Percentiles rank a stretch among this genome's conserved stretches.
phyloP scores from a whole-genome alignment of 495 filamentous ascomycete genomes.

The Penicillium riverlandense region DNA sequence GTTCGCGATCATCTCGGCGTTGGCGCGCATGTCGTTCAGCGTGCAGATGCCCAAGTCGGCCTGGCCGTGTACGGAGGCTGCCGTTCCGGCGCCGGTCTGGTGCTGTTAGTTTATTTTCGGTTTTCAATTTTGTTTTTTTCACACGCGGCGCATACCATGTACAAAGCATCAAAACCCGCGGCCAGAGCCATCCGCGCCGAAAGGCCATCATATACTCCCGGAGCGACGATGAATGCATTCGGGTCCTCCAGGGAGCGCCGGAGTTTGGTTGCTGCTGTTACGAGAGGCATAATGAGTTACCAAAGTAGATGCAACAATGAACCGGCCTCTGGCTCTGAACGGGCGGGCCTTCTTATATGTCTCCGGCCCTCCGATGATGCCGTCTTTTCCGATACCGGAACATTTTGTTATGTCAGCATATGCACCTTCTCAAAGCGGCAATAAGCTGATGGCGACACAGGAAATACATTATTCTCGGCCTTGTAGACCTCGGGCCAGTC shows the following conservation, averaged over 20 bases:
- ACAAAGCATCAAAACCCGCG: slow-evolving; percentile 55
- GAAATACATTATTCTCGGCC: not conserved
- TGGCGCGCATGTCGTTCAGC: slow-evolving; percentile 37
- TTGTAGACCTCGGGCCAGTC: too few species aligned
- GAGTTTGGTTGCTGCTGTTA: slow-evolving; percentile 22
- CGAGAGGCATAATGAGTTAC: slow-evolving; percentile 19
- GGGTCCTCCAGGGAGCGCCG: slow-evolving; percentile 23
- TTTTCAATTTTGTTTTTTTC: too few species aligned
- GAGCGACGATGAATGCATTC: slow-evolving; percentile 40
- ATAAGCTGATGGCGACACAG: not conserved
- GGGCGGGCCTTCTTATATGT: too few species aligned
- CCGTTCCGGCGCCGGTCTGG: slow-evolving; percentile 61
- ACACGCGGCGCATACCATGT: slow-evolving; percentile 43
- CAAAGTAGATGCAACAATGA: slow-evolving; percentile 2
- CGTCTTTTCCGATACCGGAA: too few species aligned
- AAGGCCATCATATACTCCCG: slow-evolving; percentile 65
- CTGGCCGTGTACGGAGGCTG: slow-evolving; percentile 57
- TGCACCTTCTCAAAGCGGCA: too few species aligned
- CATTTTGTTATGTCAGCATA: too few species aligned
- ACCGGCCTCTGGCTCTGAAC: not conserved
- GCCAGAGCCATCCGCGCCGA: slow-evolving; percentile 57
- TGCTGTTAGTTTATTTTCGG: slow-evolving; percentile 3
- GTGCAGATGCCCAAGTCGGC: slow-evolving; percentile 59
- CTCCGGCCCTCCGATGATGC: too few species aligned
- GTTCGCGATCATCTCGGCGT: slow-evolving; percentile 37